A percentile compares a stretch with the other conserved stretches of the same genome.
Evolutionary conservation across 371 early-diverging fungal genomes (phyloP).

Genomic region (Rhizomucor miehei): DNA sequence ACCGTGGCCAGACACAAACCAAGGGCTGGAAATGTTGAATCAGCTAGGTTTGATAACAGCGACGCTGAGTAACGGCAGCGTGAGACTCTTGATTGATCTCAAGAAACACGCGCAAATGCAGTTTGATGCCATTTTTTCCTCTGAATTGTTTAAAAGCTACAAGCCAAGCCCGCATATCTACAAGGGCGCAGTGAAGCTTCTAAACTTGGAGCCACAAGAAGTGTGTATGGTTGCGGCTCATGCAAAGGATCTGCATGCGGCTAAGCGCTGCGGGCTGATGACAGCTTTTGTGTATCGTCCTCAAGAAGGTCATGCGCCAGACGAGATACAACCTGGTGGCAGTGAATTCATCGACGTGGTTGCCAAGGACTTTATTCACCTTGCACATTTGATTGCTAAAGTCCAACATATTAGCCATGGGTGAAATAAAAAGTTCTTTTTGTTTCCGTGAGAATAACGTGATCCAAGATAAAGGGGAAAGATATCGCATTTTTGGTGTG

Average conservation of each 20-base stretch:
- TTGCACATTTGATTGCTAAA: slow-evolving; percentile 1
- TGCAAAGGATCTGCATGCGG: slow-evolving; percentile 7
- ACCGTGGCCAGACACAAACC: slow-evolving; percentile 12
- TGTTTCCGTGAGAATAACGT: no score
- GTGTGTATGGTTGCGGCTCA: slow-evolving; percentile 19
- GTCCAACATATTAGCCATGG: no score
- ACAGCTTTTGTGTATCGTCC: slow-evolving; percentile 11
- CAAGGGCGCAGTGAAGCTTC: slow-evolving; percentile 7
- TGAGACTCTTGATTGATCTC: slow-evolving; percentile 10
- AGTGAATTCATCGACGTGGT: not conserved
- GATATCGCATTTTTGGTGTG: no score
- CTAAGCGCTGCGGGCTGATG: slow-evolving; percentile 7
- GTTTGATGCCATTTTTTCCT: slow-evolving; percentile 15
- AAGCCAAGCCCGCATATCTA: slow-evolving; percentile 13
- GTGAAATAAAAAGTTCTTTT: no score
- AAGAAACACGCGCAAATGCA: slow-evolving; percentile 8
- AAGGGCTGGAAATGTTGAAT: slow-evolving; percentile 3
- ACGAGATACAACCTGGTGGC: not conserved
- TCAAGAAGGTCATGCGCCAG: slow-evolving; percentile 4
- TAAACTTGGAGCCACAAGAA: slow-evolving; percentile 9
- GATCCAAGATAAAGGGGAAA: no score
- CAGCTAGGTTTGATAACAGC: slow-evolving; percentile 3
- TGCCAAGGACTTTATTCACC: not conserved
- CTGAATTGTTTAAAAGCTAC: slow-evolving; percentile 10
- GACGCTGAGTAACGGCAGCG: slow-evolving; percentile 17